Evolutionary conservation across 2,329 filamentous ascomycete genomes (phyloP).

Genomic region (Boeremia lycopersici): DNA sequence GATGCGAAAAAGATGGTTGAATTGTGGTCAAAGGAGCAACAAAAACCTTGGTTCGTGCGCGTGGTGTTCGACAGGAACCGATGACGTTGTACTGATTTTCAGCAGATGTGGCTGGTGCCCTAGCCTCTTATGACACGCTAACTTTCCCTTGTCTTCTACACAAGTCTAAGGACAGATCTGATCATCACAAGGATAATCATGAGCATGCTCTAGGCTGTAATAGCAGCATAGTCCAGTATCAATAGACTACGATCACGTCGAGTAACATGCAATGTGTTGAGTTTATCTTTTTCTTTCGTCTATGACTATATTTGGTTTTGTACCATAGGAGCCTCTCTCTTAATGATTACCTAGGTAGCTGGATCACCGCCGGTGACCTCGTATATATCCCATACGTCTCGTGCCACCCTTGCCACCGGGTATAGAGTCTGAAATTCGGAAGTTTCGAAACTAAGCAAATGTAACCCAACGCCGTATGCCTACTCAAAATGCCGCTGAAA

Average conservation of each 20-base stretch:
- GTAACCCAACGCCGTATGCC: constrained; percentile 1
- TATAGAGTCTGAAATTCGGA: constrained; percentile 6
- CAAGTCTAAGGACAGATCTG: constrained; percentile 21
- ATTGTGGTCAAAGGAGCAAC: background rate
- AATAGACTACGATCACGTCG: background rate
- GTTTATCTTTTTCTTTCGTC: constrained; percentile 10
- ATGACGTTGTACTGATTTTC: constrained; percentile 32
- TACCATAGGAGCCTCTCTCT: background rate
- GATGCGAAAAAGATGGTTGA: background rate
- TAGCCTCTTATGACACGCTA: constrained; percentile 20
- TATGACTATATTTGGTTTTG: constrained; percentile 5
- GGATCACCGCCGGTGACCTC: background rate
- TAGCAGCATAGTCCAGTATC: no score
- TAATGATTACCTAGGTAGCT: no score
- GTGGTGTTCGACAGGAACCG: constrained; percentile 12
- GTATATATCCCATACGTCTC: background rate
- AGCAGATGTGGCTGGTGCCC: constrained; percentile 25
- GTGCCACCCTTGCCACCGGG: constrained; percentile 3
- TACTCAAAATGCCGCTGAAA: constrained; percentile 14
- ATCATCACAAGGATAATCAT: background rate
- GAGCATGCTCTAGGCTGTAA: background rate
- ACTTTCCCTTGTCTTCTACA: constrained; percentile 18
- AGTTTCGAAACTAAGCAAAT: background rate
- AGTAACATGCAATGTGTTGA: background rate
- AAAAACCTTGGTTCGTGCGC: constrained; percentile 3